Percentiles rank a stretch among this genome's conserved stretches.
phyloP scores from a whole-genome alignment of 495 filamentous ascomycete species.

The Corynascus novoguineensis region DNA sequence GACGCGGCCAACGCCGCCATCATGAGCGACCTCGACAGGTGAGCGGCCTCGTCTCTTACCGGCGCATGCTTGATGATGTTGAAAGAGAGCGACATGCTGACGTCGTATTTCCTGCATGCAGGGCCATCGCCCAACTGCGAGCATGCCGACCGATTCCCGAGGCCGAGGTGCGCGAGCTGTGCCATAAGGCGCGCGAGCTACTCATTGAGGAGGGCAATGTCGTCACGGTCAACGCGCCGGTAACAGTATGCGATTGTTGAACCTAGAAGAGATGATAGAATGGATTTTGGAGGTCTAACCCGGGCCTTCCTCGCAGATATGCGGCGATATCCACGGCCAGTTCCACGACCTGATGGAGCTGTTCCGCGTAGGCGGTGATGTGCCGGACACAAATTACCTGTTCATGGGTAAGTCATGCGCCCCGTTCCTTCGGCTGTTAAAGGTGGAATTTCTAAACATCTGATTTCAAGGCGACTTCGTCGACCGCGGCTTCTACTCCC shows the following conservation, averaged over 20 bases:
- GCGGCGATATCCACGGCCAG: slow-evolving; percentile 96
- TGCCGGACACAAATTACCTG: slow-evolving; percentile 95
- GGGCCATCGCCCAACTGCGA: slow-evolving; percentile 89
- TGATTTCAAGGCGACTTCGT: slow-evolving; percentile 79
- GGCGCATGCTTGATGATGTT: neutral
- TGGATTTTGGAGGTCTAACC: neutral
- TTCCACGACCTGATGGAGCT: slow-evolving; percentile 99
- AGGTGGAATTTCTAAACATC: too few species aligned
- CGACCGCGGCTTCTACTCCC: slow-evolving; percentile 94
- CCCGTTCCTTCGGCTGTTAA: neutral
- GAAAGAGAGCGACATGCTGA: neutral
- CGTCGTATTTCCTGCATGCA: slow-evolving; percentile 29
- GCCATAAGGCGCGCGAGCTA: slow-evolving; percentile 94
- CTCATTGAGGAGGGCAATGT: slow-evolving; percentile 98
- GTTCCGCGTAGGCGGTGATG: slow-evolving; percentile 90
- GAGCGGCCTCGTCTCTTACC: neutral
- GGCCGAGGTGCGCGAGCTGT: slow-evolving; percentile 88
- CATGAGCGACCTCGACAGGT: slow-evolving; percentile 34
- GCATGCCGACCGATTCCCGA: slow-evolving; percentile 96
- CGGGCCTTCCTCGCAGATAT: slow-evolving; percentile 55
- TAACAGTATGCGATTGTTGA: slow-evolving; percentile 56
- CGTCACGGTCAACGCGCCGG: slow-evolving; percentile 89
- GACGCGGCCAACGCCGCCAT: neutral
- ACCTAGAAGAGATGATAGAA: neutral
- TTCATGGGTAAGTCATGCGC: slow-evolving; percentile 67